Conservation (phyloP, 208 protist species). For the Porcisia deanei region DNA sequence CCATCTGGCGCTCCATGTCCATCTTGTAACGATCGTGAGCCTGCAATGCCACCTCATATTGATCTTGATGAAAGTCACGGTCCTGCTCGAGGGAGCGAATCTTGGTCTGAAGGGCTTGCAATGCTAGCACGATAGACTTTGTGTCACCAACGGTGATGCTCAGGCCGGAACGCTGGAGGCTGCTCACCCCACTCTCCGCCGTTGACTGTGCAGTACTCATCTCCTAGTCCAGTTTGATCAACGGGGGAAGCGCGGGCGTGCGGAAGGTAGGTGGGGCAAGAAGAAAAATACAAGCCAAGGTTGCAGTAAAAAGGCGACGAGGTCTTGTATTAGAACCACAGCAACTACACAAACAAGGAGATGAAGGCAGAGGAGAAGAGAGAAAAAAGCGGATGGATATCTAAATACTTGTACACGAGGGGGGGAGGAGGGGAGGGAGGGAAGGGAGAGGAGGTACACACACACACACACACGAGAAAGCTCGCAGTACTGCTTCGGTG, state of each 20-base stretch:
- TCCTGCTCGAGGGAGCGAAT: constrained; percentile 88
- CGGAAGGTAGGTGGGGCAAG: too few relatives aligned
- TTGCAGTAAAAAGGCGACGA: neutral
- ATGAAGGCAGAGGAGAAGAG: neutral
- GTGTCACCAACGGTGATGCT: constrained; percentile 91
- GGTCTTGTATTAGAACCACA: neutral
- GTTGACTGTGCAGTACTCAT: constrained; percentile 19
- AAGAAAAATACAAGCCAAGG: neutral
- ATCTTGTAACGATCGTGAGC: constrained; percentile 88
- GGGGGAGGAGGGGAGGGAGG: neutral
- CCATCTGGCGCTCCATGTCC: constrained; percentile 82
- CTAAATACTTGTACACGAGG: neutral
- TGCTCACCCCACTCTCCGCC: constrained; percentile 52
- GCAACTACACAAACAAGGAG: neutral
- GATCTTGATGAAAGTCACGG: constrained; percentile 86
- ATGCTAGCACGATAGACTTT: constrained; percentile 88
- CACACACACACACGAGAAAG: neutral
- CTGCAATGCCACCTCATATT: constrained; percentile 80
- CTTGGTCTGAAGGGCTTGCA: constrained; percentile 88
- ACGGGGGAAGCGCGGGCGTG: neutral
- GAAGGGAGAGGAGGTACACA: neutral
- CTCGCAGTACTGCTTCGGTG: neutral
- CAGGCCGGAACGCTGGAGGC: constrained; percentile 82
- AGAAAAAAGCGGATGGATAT: neutral
- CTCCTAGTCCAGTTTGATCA: neutral